Conservation (phyloP, 768 basidiomycete species). For the Pleurotus sapidus region DNA sequence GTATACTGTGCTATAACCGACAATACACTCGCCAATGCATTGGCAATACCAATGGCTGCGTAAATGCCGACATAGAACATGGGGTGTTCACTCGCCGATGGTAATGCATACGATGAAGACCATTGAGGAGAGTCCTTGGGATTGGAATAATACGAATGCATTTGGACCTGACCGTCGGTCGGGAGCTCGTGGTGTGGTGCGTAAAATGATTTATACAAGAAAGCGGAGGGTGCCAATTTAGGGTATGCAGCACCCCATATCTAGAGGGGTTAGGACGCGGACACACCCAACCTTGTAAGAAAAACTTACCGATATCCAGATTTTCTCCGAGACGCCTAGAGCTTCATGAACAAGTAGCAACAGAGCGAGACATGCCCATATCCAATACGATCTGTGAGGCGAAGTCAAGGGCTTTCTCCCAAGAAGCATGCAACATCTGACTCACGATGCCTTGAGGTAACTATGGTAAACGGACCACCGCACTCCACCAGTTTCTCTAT, state of each 20-base stretch:
- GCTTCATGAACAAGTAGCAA: constrained; percentile 43
- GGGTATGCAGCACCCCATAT: constrained; percentile 69
- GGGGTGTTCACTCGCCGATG: constrained; percentile 55
- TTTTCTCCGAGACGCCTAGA: constrained; percentile 55
- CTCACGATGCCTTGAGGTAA: constrained; percentile 72
- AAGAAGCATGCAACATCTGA: constrained; percentile 12
- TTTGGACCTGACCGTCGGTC: constrained; percentile 24
- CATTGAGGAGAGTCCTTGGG: constrained; percentile 16
- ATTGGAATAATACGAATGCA: constrained; percentile 20
- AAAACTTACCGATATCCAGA: constrained; percentile 80
- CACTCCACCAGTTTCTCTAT: constrained; percentile 76
- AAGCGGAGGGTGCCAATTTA: constrained; percentile 20
- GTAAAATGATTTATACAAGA: constrained; percentile 32
- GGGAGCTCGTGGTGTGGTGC: constrained; percentile 34
- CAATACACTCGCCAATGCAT: constrained; percentile 43
- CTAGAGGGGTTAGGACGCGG: no score
- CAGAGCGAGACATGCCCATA: constrained; percentile 52
- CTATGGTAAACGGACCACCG: constrained; percentile 71
- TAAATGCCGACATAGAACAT: constrained; percentile 73
- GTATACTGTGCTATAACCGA: constrained; percentile 56
- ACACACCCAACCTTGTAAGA: no score
- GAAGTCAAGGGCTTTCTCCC: background rate
- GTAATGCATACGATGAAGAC: constrained; percentile 28
- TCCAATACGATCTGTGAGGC: constrained; percentile 54
- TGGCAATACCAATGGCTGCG: constrained; percentile 53